These are phyloP conservation scores for Arachnomyces sp. DNA, from an alignment of 2,329 filamentous ascomycete species.

Conservation along the genomic window DNA sequence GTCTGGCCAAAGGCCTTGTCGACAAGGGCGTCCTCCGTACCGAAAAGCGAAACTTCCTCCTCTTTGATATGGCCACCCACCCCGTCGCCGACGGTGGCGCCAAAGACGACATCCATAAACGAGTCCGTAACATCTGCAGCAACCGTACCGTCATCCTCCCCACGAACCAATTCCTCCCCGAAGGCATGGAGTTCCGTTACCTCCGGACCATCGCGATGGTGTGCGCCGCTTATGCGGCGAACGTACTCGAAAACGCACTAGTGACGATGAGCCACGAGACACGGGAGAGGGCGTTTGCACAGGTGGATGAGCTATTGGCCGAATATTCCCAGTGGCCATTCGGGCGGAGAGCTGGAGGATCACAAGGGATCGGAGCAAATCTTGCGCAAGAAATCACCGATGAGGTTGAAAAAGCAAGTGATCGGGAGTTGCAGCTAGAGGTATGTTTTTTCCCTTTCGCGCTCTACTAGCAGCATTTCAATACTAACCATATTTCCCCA, in stretches of 20 bases:
- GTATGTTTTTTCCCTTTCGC: constrained; percentile 44
- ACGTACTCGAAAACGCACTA: constrained; percentile 96
- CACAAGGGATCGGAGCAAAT: constrained; percentile 84
- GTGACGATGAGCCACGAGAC: constrained; percentile 90
- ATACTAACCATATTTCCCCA: constrained; percentile 22
- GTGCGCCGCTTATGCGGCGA: constrained; percentile 94
- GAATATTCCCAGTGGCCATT: constrained; percentile 99
- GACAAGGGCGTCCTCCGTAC: constrained; percentile 98
- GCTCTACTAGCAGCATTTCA: background rate
- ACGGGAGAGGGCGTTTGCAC: constrained; percentile 86
- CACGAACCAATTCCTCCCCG: constrained; percentile 79
- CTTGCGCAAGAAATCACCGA: constrained; percentile 79
- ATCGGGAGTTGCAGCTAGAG: constrained; percentile 93
- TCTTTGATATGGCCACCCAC: constrained; percentile 99
- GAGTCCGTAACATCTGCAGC: constrained; percentile 86
- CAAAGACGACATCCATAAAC: constrained; percentile 92
- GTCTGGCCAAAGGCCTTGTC: constrained; percentile 91
- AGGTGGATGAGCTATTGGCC: constrained; percentile 90
- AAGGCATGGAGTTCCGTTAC: constrained; percentile 90
- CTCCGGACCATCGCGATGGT: constrained; percentile 91
- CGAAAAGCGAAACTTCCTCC: constrained; percentile 97
- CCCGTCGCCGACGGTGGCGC: constrained; percentile 92
- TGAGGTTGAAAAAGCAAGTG: constrained; percentile 78
- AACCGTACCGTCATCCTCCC: constrained; percentile 89
- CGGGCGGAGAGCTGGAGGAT: constrained; percentile 66